Base-by-base conservation (phyloP, 805 yeast species). In the Metschnikowia lunata region DNA sequence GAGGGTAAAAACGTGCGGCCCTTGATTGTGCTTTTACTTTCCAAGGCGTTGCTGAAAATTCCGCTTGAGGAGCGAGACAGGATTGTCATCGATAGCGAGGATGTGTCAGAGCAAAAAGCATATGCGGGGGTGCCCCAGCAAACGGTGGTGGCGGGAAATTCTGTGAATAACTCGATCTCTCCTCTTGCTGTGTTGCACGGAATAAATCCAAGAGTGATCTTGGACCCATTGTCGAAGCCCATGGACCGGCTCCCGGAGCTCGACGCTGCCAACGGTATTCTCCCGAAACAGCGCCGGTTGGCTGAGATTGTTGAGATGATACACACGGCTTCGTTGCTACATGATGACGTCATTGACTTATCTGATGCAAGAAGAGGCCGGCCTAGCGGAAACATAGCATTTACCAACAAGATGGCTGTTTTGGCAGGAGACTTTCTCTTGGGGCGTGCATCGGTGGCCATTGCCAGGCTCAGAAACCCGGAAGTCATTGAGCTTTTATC, bases 271-370 rank as follows among this genome's bases (percentile, higher is more conserved):
- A 79, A 79, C 55, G 97, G 96, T 1, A 88, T 93, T 39, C 71
- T 91, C 46, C 98, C 99, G 37, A 89, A 93, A 55, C 99, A 93
- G 67, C 76, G 98, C 52, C 76, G 99, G 46, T 74, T 93, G 43
- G 98, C 99, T 1, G 99, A 93, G 67, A 91, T 93, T 57, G 96
- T 91, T 8, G 99, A 93, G 67, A 87, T 93, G 96, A 93, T 93
- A 52, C 99, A 93, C 64, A 93, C 98, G 1, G 98, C 99, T 3
- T 85, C 96, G 10, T 69, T 93, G 51, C 75, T 93, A 43, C 99
- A 93, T 63, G 99, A 93, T 66, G 99, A 93, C 63, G 99, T 93
- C 48, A 91, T 93, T 56, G 99, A 93, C 67, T 75, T 82, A 37
- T 80, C 90, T 0, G 97, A 87, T 58, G 78, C 91, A 30, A 76